Conservation (phyloP, 768 basidiomycete species). For the Suillus tomentosus region DNA sequence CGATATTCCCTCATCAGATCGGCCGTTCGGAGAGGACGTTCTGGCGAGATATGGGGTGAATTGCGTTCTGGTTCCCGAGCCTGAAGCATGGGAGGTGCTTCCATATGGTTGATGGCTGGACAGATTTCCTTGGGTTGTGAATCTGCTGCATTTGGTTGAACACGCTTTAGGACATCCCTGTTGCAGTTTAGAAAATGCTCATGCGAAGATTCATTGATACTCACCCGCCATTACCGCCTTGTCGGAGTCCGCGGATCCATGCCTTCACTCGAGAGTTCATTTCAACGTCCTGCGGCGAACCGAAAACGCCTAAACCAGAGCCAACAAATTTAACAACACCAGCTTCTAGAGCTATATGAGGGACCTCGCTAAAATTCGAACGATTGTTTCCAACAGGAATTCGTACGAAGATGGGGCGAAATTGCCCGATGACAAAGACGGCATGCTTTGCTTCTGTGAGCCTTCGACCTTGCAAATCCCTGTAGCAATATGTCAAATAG, state of each 20-base stretch:
- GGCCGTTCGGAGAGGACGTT: background rate
- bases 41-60: background rate
- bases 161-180: slow-evolving; percentile 50
- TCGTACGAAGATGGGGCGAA: slow-evolving; percentile 52
- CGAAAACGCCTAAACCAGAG: slow-evolving; percentile 44
- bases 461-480: slow-evolving; percentile 30
- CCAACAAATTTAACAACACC: slow-evolving; percentile 45
- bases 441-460: slow-evolving; percentile 50
- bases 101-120: slow-evolving; percentile 11
- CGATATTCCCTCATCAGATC: slow-evolving; percentile 4
- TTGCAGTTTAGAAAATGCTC: slow-evolving; percentile 50
- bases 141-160: slow-evolving; percentile 35
- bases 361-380: slow-evolving; percentile 40
- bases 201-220: slow-evolving; percentile 24
- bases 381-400: slow-evolving; percentile 45
- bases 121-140: slow-evolving; percentile 7
- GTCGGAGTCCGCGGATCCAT: slow-evolving; percentile 60
- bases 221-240: slow-evolving; percentile 64
- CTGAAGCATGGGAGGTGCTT: slow-evolving; percentile 12
- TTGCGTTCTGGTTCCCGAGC: background rate
- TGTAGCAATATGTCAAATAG: slow-evolving; percentile 15
- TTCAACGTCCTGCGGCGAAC: slow-evolving; percentile 51
- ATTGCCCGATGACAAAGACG: slow-evolving; percentile 49
- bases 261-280: slow-evolving; percentile 39
- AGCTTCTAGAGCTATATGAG: slow-evolving; percentile 58